Base-by-base conservation (phyloP, 352 stramenopile genomes). In the Globisporangium apiculatum region DNA sequence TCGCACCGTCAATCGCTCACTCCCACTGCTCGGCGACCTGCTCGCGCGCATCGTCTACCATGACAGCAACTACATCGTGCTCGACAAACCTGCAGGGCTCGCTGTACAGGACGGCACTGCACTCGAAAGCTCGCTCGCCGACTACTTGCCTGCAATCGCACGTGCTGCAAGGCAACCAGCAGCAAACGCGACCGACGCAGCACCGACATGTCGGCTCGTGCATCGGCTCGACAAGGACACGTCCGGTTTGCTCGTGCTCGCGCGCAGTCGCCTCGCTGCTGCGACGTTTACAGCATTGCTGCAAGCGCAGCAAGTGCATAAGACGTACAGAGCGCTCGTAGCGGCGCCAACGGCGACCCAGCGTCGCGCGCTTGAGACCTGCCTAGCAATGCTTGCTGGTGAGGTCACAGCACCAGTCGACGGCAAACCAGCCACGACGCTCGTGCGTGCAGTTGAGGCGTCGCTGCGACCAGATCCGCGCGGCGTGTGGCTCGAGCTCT, bases 161-260 rank as follows among this genome's bases (percentile, higher is more conserved):
- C 58, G 55, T 8, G 47, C 24, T 17, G 4, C 31, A 9, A 31
- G 7, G 4, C 14, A 1, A 42, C 17, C 48, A 56, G 7, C 41
- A 58, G 4, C 52, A 42, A 12, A 51, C 2, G 60, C 76, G 17
- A 46, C 73, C 24, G 24, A 31, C 24, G 2, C 24, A 31, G 24
- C 24, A 31, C 24, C 24, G 24, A 31, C 24, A 37, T 61, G 76
- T 6, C 69, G 67, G 18, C 48, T 88, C 35, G 81, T 91, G 31
- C 81, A 91, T 69, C 78, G 81, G 14, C 67, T 91, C 47, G 81
- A 91, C 53, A 87, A 83, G 40, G 71, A 84, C 31, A 91, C 78
- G 14, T 91, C 81, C 2, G 81, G 81, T 2, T 17, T 87, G 48
- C 50, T 91, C 15, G 78, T 91, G 14, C 60, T 91, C 8, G 81